These are phyloP conservation scores for Stephania japonica DNA, from an alignment of 164 flowering plant genomes.

Conservation along the genomic window DNA sequence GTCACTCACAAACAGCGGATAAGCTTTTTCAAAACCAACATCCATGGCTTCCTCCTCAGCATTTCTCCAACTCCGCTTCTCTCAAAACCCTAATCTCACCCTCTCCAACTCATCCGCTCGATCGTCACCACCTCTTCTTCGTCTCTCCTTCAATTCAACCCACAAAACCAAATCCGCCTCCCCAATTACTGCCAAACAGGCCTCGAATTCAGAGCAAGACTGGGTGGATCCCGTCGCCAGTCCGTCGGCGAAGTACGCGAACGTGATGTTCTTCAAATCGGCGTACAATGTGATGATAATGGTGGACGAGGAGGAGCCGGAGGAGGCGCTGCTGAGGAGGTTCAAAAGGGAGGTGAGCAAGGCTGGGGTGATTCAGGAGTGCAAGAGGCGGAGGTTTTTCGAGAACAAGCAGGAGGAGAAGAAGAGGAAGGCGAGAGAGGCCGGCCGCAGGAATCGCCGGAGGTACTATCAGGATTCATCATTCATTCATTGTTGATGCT, in stretches of 20 bases:
- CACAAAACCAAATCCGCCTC: not conserved
- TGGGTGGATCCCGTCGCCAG: slow-evolving; percentile 21
- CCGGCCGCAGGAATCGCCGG: slow-evolving; percentile 53
- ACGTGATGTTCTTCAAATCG: slow-evolving; percentile 48
- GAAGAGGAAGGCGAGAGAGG: slow-evolving; percentile 65
- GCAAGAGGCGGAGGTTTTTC: slow-evolving; percentile 43
- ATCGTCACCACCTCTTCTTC: not conserved
- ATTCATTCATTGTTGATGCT: not conserved
- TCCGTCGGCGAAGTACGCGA: slow-evolving; percentile 55
- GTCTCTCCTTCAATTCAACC: not conserved
- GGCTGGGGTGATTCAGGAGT: slow-evolving; percentile 66
- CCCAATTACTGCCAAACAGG: not conserved
- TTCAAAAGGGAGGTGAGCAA: slow-evolving; percentile 63
- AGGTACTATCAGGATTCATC: not conserved
- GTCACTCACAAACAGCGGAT: not conserved
- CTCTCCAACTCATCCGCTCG: not conserved
- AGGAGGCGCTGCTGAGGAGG: slow-evolving; percentile 57
- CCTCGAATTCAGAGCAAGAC: not conserved
- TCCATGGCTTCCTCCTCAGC: not conserved
- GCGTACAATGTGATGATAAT: slow-evolving; percentile 59
- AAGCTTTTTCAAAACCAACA: not conserved
- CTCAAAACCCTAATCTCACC: not conserved
- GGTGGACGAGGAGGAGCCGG: slow-evolving; percentile 63
- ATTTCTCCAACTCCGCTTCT: not conserved
- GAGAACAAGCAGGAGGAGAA: slow-evolving; percentile 66